Conservation (phyloP, 176 grass and related monocot genomes). For the Luzula sylvatica region DNA sequence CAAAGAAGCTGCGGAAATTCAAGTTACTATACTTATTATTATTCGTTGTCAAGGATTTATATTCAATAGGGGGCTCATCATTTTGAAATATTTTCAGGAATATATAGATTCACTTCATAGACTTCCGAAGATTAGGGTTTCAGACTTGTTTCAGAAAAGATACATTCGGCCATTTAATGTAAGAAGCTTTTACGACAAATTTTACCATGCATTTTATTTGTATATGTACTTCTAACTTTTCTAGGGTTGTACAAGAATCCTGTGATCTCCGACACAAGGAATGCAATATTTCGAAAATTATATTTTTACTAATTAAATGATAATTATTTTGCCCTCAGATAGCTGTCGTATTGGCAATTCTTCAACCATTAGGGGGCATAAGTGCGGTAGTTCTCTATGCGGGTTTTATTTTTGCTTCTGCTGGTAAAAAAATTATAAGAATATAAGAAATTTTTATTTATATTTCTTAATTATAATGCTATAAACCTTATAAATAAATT, state of each 20-base stretch:
- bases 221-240: not conserved
- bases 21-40: conserved; percentile 26
- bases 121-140: conserved; percentile 35
- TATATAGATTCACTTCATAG: conserved; percentile 38
- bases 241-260: too few species aligned
- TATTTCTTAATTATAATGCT: conserved; percentile 12
- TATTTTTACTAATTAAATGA: not conserved
- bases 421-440: conserved; percentile 31
- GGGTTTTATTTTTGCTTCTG: conserved; percentile 46
- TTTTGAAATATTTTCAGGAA: conserved; percentile 31
- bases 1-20: conserved; percentile 55
- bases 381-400: conserved; percentile 62
- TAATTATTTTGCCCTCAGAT: conserved; percentile 30
- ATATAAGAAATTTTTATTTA: not conserved
- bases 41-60: conserved; percentile 7
- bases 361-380: conserved; percentile 68
- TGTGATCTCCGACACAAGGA: too few species aligned
- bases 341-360: conserved; percentile 51
- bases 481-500: conserved; percentile 13
- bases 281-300: conserved; percentile 3
- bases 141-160: conserved; percentile 46
- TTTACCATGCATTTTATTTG: conserved; percentile 1
- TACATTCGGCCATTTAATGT: conserved; percentile 52
- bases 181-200: conserved; percentile 27
- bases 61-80: not conserved